phyloP scores from a whole-genome alignment of 805 yeast genomes.

The Suhomyces sp. region DNA sequence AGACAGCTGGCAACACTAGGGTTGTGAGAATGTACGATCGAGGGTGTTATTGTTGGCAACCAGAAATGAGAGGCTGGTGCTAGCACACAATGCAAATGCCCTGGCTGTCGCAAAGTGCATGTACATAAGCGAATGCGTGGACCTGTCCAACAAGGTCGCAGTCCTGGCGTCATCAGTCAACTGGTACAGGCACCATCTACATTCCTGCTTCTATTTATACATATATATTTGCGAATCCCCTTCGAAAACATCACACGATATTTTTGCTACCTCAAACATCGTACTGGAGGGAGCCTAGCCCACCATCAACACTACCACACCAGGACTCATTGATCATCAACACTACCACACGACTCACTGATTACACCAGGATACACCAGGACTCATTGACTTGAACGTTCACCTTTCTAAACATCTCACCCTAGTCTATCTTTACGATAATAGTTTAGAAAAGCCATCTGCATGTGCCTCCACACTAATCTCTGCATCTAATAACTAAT shows the following conservation, averaged over 20 bases:
- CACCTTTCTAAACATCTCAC: conserved; percentile 14
- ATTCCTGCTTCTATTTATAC: neutral
- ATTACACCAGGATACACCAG: neutral
- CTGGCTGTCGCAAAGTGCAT: neutral
- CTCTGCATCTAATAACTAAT: neutral
- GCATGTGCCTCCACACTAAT: neutral
- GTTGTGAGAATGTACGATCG: neutral
- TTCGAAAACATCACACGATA: neutral
- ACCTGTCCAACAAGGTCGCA: neutral
- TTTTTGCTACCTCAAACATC: neutral
- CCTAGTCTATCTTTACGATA: conserved; percentile 22
- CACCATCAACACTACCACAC: neutral
- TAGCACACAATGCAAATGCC: neutral
- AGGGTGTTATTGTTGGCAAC: neutral
- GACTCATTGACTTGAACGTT: conserved; percentile 2
- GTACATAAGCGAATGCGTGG: neutral
- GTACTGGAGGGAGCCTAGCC: neutral
- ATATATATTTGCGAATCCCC: neutral
- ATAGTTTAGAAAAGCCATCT: neutral
- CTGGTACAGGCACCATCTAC: neutral
- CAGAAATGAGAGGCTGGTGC: conserved; percentile 1
- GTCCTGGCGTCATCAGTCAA: neutral
- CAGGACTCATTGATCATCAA: too few species aligned
- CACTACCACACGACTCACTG: neutral
- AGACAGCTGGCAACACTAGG: neutral